These are phyloP conservation scores for Fusarium mexicanum DNA, from an alignment of 2,329 filamentous ascomycete species.

Conservation along the genomic window DNA sequence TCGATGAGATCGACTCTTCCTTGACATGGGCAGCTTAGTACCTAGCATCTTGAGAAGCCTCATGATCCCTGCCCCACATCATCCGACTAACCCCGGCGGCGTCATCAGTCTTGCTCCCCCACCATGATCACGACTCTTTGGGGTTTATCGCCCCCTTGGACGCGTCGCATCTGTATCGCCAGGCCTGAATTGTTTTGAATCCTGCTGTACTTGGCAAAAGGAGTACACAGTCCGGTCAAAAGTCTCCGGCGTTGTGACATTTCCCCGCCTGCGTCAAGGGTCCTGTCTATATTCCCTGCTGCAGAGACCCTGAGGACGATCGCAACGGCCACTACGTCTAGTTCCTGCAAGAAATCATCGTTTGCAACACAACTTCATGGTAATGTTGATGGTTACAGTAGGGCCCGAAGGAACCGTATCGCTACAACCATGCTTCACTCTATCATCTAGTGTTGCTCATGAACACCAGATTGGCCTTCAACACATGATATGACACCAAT, in stretches of 20 bases:
- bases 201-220: not conserved
- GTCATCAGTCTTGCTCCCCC: slow-evolving; percentile 36
- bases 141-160: slow-evolving; percentile 31
- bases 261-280: slow-evolving; percentile 20
- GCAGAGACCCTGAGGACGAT: slow-evolving; percentile 34
- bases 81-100: slow-evolving; percentile 37
- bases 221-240: slow-evolving; percentile 25
- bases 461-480: not conserved
- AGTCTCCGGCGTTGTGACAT: slow-evolving; percentile 32
- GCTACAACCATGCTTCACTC: not conserved
- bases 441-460: not conserved
- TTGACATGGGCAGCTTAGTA: slow-evolving; percentile 28
- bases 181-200: slow-evolving; percentile 11
- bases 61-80: slow-evolving; percentile 46
- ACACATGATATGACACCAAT: slow-evolving; percentile 23
- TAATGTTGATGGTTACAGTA: slow-evolving; percentile 1
- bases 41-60: slow-evolving; percentile 40
- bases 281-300: slow-evolving; percentile 6
- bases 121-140: slow-evolving; percentile 27
- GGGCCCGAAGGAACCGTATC: slow-evolving; percentile 33
- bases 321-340: slow-evolving; percentile 11
- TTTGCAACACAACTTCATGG: not conserved
- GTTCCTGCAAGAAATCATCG: not conserved
- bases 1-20: slow-evolving; percentile 39
- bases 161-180: slow-evolving; percentile 20